Base-by-base conservation (phyloP, 495 filamentous ascomycete species). In the Penicilliopsis zonata region DNA sequence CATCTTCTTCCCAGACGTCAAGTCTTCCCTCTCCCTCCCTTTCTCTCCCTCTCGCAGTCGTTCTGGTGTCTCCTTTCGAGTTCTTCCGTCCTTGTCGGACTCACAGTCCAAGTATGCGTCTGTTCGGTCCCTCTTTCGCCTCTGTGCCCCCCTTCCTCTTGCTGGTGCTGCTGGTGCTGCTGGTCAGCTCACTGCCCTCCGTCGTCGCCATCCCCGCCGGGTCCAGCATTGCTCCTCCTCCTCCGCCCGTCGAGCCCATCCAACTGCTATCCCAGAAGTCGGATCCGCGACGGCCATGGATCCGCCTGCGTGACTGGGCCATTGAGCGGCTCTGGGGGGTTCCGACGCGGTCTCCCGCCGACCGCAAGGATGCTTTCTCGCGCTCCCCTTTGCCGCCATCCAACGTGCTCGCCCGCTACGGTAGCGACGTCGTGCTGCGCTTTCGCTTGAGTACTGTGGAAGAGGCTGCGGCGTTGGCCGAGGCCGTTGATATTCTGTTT, bases 381-480 rank as follows among this genome's bases (percentile, higher is more conserved):
- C 40, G 38, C 28, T 31, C 42, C 37, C 43, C 38, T 35, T 50
- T 48, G 13, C 53, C 59, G 1, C 69, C 64, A 4, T 50, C 62
- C 4, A 72, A 62, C 18, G 58, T 78, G 18, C 57, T 72, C 12
- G 66, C 72, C 18, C 69, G 74, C 37, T 94, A 95, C 51, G 76
- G 72, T 28, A 70, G 77, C 26, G 80, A 94, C 50, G 65, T 94
- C 10, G 88, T 98, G 9, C 59, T 95, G 22, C 77, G 90, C 10
- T 95, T 95, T 67, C 83, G 82, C 46, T 56, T 94, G 36, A 75
- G 66, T 34, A 73, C 72, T 28, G 45, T 63, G 8, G 67, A 76
- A 16, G 82, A 98, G 42, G 81, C 82, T 32, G 59, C 60, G 27
- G 77, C 79, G 2, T 60, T 98, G 36, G 72, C 78, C 8, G 67